phyloP scores from a whole-genome alignment of 768 basidiomycete species.

The Flagelloscypha sp. region DNA sequence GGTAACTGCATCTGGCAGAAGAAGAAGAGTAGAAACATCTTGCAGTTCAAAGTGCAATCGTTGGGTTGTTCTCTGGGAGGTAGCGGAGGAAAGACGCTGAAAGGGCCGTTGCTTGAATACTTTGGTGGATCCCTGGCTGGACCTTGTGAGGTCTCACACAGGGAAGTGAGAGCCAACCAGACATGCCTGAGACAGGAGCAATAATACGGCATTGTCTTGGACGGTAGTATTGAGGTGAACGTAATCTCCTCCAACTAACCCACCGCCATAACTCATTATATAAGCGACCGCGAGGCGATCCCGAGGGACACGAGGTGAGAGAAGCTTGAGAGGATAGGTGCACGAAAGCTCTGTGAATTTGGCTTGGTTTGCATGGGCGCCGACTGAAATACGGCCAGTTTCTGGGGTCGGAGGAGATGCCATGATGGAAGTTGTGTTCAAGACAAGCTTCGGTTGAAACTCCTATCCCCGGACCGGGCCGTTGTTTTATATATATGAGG shows the following conservation, averaged over 20 bases:
- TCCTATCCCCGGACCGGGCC: no score
- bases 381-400: slow-evolving; percentile 49
- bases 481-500: no score
- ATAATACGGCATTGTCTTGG: slow-evolving; percentile 44
- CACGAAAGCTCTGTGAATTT: slow-evolving; percentile 70
- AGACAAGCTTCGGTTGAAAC: no score
- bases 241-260: slow-evolving; percentile 80
- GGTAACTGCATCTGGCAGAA: slow-evolving; percentile 89
- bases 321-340: slow-evolving; percentile 81
- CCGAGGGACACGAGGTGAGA: slow-evolving; percentile 55
- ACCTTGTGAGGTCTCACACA: slow-evolving; percentile 1
- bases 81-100: slow-evolving; percentile 32
- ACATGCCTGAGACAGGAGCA: slow-evolving; percentile 80
- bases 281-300: slow-evolving; percentile 62
- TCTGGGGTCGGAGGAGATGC: no score
- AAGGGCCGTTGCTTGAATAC: slow-evolving; percentile 78
- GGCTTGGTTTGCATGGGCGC: slow-evolving; percentile 43
- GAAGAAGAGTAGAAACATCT: slow-evolving; percentile 50
- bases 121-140: slow-evolving; percentile 78
- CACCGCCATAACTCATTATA: slow-evolving; percentile 83
- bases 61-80: slow-evolving; percentile 43
- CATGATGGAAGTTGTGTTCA: no score
- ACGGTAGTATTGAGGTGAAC: slow-evolving; percentile 59
- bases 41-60: slow-evolving; percentile 50
- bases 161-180: slow-evolving; percentile 2